A percentile compares a stretch with the other conserved stretches of the same genome.
These are phyloP conservation scores for Pezicula carpinea DNA, from an alignment of 2,329 filamentous ascomycete genomes.

Conservation along the genomic window DNA sequence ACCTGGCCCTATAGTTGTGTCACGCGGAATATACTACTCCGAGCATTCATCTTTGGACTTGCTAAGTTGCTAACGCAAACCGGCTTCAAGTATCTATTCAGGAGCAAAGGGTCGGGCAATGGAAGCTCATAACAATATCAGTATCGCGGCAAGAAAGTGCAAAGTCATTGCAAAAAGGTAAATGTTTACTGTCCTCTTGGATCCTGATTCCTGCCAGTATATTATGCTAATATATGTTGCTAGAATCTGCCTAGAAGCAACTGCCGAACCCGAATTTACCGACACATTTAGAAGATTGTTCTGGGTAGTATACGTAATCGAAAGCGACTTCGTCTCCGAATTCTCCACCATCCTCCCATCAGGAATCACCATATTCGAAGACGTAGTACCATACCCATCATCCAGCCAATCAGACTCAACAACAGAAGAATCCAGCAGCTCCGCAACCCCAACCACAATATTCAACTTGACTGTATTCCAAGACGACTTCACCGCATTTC, in stretches of 20 bases:
- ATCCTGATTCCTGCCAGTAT: background rate
- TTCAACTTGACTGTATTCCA: slow-evolving; percentile 2
- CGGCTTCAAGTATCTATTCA: slow-evolving; percentile 20
- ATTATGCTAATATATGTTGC: background rate
- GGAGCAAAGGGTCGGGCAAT: slow-evolving; percentile 20
- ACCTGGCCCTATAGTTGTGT: background rate
- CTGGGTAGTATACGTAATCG: slow-evolving; percentile 28
- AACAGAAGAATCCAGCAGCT: background rate
- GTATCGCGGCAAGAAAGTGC: slow-evolving; percentile 25
- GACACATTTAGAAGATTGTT: slow-evolving; percentile 25
- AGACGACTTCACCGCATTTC: slow-evolving; percentile 26
- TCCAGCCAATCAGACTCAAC: background rate
- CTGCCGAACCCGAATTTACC: slow-evolving; percentile 6
- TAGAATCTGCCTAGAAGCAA: background rate
- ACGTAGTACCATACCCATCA: slow-evolving; percentile 22
- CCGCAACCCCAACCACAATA: background rate
- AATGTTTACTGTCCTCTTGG: background rate
- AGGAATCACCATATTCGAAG: slow-evolving; percentile 27
- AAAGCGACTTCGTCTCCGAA: slow-evolving; percentile 28
- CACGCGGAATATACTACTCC: background rate
- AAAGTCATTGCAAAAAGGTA: slow-evolving; percentile 18
- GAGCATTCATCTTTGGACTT: background rate
- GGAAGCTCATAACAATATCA: slow-evolving; percentile 24
- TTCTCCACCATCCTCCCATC: slow-evolving; percentile 25
- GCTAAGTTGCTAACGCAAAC: background rate